Conservation (phyloP, 768 basidiomycete genomes). For the Royoungia palumana region DNA sequence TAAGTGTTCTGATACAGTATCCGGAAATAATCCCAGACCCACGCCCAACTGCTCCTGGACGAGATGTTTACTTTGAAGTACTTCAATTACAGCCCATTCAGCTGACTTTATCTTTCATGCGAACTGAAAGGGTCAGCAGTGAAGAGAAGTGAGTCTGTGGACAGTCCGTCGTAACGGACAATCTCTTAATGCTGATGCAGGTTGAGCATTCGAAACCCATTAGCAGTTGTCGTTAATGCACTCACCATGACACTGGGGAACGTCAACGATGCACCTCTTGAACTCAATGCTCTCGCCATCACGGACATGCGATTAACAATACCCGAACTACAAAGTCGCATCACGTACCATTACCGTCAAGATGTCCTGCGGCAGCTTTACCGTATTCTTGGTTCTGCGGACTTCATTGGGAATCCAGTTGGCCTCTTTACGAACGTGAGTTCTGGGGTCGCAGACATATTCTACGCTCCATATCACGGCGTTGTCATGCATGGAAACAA, state of each 20-base stretch:
- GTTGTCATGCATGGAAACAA: conserved; percentile 95
- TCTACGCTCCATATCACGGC: conserved; percentile 97
- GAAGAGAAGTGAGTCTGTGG: conserved; percentile 80
- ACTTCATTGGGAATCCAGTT: conserved; percentile 94
- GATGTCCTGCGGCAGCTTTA: conserved; percentile 93
- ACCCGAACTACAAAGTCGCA: conserved; percentile 79
- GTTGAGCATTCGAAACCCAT: conserved; percentile 79
- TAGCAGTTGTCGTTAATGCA: conserved; percentile 91
- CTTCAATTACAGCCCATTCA: conserved; percentile 93
- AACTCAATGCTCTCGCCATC: conserved; percentile 90
- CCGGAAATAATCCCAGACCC: conserved; percentile 71
- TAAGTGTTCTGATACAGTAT: conserved; percentile 70
- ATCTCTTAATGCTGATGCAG: conserved; percentile 33
- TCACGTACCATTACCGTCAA: conserved; percentile 89
- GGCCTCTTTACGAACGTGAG: conserved; percentile 98
- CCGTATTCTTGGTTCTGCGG: conserved; percentile 95
- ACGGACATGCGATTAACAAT: conserved; percentile 89
- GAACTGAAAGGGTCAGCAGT: conserved; percentile 88
- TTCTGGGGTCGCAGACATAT: conserved; percentile 96
- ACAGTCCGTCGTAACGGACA: neutral
- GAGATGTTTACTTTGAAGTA: conserved; percentile 92
- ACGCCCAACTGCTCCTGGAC: conserved; percentile 57
- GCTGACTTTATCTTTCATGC: conserved; percentile 93
- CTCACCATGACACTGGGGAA: conserved; percentile 97
- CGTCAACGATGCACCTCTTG: conserved; percentile 91